Evolutionary conservation across 306 rosid species (phyloP).

Genomic region (Geum urbanum): DNA sequence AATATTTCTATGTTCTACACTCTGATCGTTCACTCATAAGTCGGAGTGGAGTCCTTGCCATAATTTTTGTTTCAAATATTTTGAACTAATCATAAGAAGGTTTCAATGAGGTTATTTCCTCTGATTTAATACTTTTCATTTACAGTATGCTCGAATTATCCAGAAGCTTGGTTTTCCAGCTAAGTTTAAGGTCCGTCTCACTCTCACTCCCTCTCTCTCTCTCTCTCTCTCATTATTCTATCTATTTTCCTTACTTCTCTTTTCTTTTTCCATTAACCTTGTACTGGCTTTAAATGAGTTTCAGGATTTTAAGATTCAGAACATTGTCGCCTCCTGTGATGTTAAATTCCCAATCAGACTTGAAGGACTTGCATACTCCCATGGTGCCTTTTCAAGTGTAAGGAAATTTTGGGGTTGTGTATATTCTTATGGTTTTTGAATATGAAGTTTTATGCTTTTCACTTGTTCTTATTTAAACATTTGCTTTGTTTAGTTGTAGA

Average conservation of each 20-base stretch:
- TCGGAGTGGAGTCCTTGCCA: background rate
- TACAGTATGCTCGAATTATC: conserved; percentile 62
- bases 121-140: conserved; percentile 9
- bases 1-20: background rate
- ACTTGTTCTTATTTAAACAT: background rate
- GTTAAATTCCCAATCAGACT: conserved; percentile 67
- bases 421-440: background rate
- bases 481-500: background rate
- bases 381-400: conserved; percentile 66
- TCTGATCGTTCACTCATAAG: no score
- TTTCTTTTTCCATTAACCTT: background rate
- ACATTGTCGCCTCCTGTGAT: conserved; percentile 68
- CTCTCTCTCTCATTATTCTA: background rate
- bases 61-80: background rate
- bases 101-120: conserved; percentile 4
- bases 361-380: conserved; percentile 68
- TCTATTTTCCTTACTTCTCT: background rate
- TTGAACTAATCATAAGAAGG: conserved; percentile 6
- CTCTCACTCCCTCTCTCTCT: conserved; percentile 6
- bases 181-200: conserved; percentile 46
- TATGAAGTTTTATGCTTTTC: background rate
- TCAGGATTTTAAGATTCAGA: conserved; percentile 59
- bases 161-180: conserved; percentile 69
- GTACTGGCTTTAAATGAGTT: background rate
- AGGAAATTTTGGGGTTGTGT: conserved; percentile 17